Base-by-base conservation (phyloP, 2,329 filamentous ascomycete genomes). In the Penicillium capsulatum region DNA sequence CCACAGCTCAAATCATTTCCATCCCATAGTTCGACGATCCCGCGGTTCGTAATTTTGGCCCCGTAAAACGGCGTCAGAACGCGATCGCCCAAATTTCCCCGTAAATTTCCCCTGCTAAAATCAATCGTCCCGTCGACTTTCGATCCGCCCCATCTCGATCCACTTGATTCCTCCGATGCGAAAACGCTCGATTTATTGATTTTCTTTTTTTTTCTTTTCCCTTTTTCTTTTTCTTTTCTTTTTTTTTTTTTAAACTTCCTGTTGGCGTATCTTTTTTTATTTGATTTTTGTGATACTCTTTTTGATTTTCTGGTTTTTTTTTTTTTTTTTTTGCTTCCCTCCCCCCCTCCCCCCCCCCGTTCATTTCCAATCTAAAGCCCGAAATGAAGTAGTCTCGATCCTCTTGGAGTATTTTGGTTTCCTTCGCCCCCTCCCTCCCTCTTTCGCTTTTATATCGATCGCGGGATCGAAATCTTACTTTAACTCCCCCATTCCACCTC, bases 341-440 rank as follows among this genome's bases (percentile, higher is more conserved):
- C 14, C 15, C 30, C 29, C 32, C 34, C 34, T 32, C 38, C 36
- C 37, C 32, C 34, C 35, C 36, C 42, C 37, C 33, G 40, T 43
- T 42, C 44, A 47, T 49, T 22, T 50, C 42, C 40, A 53, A 47
- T 49, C 48, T 49, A 45, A 45, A 36, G 41, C 41, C 48, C 43
- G 39, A 47, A 50, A 47, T 41, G 46, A 48, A 43, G 43, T 51
- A 53, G 48, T 29, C 50, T 51, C 50, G 50, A 52, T 53, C 50
- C 48, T 44, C 48, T 28, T 28, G 9, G n/a, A 7, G 19, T n/a
- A 22, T 22, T 22, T 5, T 22, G 19, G 9, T 22, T 30, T 30
- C 27, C 19, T 22, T 22, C 9, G 5, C 19, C 19, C 19, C 9
- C 13, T 11, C 11, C 26, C 26, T 28, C 17, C 17, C n/a, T n/a